Conservation (phyloP, 495 filamentous ascomycete genomes). For the Aeminium ludgeri region DNA sequence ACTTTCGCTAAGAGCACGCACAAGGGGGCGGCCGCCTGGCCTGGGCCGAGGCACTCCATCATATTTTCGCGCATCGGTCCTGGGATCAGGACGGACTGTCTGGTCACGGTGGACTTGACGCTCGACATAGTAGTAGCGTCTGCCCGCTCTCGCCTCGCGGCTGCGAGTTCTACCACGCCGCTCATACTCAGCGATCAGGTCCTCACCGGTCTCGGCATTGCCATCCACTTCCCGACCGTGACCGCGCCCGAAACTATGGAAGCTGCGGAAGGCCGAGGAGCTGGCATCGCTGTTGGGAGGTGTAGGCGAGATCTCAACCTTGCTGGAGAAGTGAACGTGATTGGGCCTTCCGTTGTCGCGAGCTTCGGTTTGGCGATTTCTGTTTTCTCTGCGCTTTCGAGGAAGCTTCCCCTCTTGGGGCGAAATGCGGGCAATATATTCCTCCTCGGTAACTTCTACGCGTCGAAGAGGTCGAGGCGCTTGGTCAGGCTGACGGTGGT, state of each 20-base stretch:
- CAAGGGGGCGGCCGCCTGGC: conserved; percentile 1
- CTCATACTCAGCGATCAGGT: conserved; percentile 10
- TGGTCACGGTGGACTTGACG: background rate
- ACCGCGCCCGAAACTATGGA: conserved; percentile 2
- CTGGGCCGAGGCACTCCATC: no score
- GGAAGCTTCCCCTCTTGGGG: no score
- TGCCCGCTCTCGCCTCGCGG: background rate
- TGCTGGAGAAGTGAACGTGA: conserved; percentile 13
- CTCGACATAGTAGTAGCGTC: background rate
- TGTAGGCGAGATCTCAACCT: conserved; percentile 14
- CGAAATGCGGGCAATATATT: no score
- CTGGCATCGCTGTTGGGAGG: conserved; percentile 13
- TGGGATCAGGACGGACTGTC: background rate
- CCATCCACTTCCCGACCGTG: conserved; percentile 2
- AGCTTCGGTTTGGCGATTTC: background rate
- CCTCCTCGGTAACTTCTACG: no score
- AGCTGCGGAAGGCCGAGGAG: conserved; percentile 11
- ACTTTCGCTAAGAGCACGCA: conserved; percentile 5
- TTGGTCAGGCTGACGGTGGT: no score
- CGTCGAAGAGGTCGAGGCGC: no score
- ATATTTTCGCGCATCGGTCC: background rate
- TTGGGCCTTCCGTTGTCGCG: background rate
- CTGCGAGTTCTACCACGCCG: conserved; percentile 13
- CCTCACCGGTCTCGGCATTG: conserved; percentile 3
- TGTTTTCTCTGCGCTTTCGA: no score